Evolutionary conservation across 2,329 filamentous ascomycete genomes (phyloP).

Genomic region (Fusarium sp.): DNA sequence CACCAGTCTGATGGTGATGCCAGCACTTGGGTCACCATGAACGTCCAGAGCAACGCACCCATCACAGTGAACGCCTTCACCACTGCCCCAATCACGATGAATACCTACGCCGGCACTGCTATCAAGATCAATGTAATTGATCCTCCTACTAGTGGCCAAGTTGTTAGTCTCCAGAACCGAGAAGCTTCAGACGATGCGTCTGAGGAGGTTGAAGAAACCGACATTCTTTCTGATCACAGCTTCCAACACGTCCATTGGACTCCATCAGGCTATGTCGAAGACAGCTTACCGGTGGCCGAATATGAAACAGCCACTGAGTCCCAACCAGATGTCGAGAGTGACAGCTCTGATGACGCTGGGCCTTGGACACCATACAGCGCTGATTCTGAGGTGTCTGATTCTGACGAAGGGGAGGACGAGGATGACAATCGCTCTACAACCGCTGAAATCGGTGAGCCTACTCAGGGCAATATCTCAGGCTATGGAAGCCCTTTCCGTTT

Average conservation of each 20-base stretch:
- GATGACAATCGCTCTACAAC: not conserved
- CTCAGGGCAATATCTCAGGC: not conserved
- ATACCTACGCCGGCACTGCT: not conserved
- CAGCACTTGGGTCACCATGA: not conserved
- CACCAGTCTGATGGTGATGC: not conserved
- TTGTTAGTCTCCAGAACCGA: not conserved
- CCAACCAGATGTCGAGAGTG: not conserved
- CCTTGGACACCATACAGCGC: not conserved
- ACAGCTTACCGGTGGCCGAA: accelerated
- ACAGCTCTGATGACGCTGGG: not conserved
- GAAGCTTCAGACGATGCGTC: not conserved
- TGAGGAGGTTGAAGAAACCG: no score
- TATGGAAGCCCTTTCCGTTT: not conserved
- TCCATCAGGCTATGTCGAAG: not conserved
- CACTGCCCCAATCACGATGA: not conserved
- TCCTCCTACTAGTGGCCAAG: not conserved
- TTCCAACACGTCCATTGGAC: not conserved
- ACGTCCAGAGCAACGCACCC: not conserved
- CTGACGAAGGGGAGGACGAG: not conserved
- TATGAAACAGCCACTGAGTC: not conserved
- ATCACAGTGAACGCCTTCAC: not conserved
- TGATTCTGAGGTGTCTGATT: not conserved
- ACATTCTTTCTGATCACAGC: not conserved
- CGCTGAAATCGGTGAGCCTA: not conserved
- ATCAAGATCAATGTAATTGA: not conserved